phyloP scores from a whole-genome alignment of 768 basidiomycete genomes.

The Kwoniella sp. region DNA sequence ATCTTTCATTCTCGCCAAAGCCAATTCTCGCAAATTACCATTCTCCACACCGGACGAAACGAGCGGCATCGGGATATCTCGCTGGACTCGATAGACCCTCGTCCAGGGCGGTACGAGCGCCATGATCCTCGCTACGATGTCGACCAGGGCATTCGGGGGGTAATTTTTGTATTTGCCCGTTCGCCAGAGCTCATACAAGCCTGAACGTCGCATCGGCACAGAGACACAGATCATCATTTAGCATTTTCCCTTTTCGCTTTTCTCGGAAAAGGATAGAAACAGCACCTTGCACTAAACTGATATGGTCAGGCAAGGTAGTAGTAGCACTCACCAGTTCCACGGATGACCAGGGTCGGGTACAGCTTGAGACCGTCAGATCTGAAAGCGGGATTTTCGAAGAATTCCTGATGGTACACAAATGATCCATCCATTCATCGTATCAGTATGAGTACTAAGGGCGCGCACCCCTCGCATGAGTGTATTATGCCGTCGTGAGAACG shows the following conservation, averaged over 20 bases:
- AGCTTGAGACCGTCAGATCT: constrained; percentile 96
- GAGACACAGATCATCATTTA: too few species aligned
- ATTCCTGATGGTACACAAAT: too few species aligned
- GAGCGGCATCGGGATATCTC: constrained; percentile 94
- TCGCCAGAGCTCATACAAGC: constrained; percentile 84
- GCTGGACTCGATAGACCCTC: constrained; percentile 93
- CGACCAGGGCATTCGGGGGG: constrained; percentile 96
- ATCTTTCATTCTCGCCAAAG: constrained; percentile 96
- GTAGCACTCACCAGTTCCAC: constrained; percentile 74
- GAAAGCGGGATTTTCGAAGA: constrained; percentile 98
- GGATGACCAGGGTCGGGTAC: constrained; percentile 96
- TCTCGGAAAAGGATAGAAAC: too few species aligned
- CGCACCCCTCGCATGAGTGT: too few species aligned
- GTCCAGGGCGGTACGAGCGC: constrained; percentile 99
- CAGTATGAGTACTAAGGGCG: too few species aligned
- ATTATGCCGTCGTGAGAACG: too few species aligned
- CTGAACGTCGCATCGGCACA: constrained; percentile 11
- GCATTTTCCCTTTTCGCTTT: too few species aligned
- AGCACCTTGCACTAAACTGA: too few species aligned
- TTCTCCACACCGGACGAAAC: constrained; percentile 98
- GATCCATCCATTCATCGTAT: too few species aligned
- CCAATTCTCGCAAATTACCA: constrained; percentile 93
- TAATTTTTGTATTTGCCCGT: constrained; percentile 99
- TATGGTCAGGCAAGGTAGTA: neutral
- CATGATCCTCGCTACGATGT: constrained; percentile 92